Evolutionary conservation across 2,329 filamentous ascomycete species (phyloP).

Genomic region (Aureobasidium mangrovei): DNA sequence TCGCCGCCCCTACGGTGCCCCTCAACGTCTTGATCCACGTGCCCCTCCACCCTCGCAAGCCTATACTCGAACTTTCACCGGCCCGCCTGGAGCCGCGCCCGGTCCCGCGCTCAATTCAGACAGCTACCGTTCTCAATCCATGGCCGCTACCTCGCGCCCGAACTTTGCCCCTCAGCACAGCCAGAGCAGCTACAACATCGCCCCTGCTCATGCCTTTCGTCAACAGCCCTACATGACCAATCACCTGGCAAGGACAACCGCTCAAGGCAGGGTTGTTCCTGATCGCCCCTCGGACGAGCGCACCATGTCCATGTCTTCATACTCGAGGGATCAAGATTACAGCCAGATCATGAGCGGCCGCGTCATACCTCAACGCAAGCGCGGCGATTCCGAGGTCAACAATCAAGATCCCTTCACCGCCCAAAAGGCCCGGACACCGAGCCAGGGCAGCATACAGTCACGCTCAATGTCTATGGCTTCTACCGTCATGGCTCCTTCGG

Average conservation of each 20-base stretch:
- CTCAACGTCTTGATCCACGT: conserved; percentile 59
- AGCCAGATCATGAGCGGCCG: conserved; percentile 86
- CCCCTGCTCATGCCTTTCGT: conserved; percentile 67
- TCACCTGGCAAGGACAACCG: conserved; percentile 68
- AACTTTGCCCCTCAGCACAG: conserved; percentile 53
- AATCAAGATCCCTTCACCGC: conserved; percentile 2
- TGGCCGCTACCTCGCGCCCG: conserved; percentile 67
- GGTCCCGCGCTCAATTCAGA: conserved; percentile 63
- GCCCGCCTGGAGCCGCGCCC: conserved; percentile 19
- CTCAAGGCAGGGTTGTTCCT: conserved; percentile 83
- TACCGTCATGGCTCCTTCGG: conserved; percentile 54
- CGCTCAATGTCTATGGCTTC: conserved; percentile 92
- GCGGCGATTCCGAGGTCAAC: conserved; percentile 40
- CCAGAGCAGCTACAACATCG: conserved; percentile 48
- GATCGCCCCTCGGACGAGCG: conserved; percentile 78
- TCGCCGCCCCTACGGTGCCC: conserved; percentile 61
- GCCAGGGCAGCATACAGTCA: conserved; percentile 37
- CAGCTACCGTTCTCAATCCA: conserved; percentile 83
- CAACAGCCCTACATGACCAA: conserved; percentile 61
- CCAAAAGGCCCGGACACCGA: conserved; percentile 18
- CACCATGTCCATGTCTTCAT: conserved; percentile 91
- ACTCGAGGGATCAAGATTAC: conserved; percentile 67
- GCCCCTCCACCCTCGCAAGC: conserved; percentile 41
- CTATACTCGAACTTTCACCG: conserved; percentile 31
- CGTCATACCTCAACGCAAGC: conserved; percentile 70